Evolutionary conservation across 305 asterid species (phyloP).

Genomic region (Rubia peregrina): DNA sequence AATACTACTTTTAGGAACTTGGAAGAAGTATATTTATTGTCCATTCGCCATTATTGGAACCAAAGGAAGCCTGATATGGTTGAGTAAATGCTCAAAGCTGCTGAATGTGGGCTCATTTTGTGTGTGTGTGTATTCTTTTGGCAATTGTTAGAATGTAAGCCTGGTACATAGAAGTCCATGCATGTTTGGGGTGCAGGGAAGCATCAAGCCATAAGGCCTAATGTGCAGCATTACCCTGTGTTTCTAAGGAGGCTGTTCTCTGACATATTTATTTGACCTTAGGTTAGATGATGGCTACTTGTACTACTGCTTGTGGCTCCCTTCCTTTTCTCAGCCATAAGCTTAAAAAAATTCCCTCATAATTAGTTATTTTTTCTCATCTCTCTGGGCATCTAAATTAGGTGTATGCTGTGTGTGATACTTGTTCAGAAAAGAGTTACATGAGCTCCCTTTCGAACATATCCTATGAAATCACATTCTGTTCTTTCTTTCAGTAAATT

Average conservation of each 20-base stretch:
- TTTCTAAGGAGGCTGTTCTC: no score
- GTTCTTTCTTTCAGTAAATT: neutral
- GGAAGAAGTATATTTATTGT: neutral
- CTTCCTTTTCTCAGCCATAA: neutral
- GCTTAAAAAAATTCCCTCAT: neutral
- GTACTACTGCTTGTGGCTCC: neutral
- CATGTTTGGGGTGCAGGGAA: neutral
- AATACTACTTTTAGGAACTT: neutral
- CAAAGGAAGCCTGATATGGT: neutral
- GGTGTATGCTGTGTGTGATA: neutral
- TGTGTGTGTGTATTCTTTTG: no score
- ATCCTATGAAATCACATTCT: neutral
- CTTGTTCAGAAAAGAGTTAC: neutral
- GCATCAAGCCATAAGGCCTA: neutral
- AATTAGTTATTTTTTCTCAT: neutral
- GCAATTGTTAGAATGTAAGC: neutral
- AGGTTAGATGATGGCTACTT: neutral
- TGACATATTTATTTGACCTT: neutral
- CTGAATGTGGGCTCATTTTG: neutral
- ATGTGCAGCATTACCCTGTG: neutral
- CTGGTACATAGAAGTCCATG: neutral
- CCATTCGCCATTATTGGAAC: neutral
- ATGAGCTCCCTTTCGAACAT: neutral
- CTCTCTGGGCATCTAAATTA: constrained; percentile 1
- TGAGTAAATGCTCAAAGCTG: neutral